A percentile compares a stretch with the other conserved stretches of the same genome.
Conservation (phyloP, 169 alveolate species). For the Babesia ovis region DNA sequence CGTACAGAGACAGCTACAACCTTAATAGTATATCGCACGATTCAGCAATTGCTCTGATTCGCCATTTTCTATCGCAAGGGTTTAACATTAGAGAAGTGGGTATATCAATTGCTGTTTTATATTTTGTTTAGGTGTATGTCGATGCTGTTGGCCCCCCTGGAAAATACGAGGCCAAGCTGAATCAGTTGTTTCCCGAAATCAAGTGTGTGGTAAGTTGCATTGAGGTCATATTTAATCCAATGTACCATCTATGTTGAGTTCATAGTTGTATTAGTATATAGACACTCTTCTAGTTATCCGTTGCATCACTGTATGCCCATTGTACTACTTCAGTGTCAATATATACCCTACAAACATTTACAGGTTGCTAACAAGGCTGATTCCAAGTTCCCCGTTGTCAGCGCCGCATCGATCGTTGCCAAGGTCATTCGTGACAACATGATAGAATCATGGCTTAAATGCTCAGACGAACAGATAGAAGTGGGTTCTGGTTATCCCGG, state of each 20-base stretch:
- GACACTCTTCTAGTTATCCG: background rate
- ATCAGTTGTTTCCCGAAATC: slow-evolving; percentile 77
- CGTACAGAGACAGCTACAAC: slow-evolving; percentile 80
- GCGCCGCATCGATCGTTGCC: slow-evolving; percentile 97
- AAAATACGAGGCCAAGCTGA: slow-evolving; percentile 82
- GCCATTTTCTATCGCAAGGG: slow-evolving; percentile 68
- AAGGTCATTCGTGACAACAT: slow-evolving; percentile 93
- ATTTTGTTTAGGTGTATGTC: slow-evolving; percentile 74
- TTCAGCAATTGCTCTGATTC: slow-evolving; percentile 84
- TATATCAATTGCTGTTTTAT: background rate
- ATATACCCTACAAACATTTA: background rate
- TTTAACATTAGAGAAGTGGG: slow-evolving; percentile 57
- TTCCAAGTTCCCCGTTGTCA: slow-evolving; percentile 90
- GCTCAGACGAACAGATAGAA: slow-evolving; percentile 40
- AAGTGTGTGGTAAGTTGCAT: slow-evolving; percentile 78
- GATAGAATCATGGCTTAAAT: slow-evolving; percentile 67
- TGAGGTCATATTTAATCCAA: too few species aligned
- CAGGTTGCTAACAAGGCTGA: slow-evolving; percentile 93
- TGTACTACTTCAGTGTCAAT: too few species aligned
- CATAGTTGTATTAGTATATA: background rate
- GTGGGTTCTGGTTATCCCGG: slow-evolving; percentile 87
- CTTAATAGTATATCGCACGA: slow-evolving; percentile 89
- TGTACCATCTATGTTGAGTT: background rate
- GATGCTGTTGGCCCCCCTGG: slow-evolving; percentile 96
- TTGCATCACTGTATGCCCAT: background rate